phyloP scores from a whole-genome alignment of 495 filamentous ascomycete species.

The Bacidia gigantensis region DNA sequence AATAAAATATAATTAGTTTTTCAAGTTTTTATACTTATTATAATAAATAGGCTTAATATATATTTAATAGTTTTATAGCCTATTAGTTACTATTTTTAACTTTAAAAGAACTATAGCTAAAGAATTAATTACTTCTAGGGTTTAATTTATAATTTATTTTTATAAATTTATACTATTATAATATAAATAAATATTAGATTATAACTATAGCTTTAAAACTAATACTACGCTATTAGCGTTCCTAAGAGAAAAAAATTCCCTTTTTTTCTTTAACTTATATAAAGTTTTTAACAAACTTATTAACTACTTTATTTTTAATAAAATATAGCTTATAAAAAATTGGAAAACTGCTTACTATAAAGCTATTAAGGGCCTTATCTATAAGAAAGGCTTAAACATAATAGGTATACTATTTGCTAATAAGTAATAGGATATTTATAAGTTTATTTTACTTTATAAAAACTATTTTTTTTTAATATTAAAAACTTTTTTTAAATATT shows the following conservation, averaged over 20 bases:
- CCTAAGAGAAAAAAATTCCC: not conserved
- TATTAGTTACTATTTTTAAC: not conserved
- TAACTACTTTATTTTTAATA: not conserved
- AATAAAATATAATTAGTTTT: not conserved
- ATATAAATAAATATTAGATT: not conserved
- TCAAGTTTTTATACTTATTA: too few relatives aligned
- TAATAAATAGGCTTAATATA: not conserved
- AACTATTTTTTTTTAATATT: not conserved
- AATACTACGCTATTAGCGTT: not conserved
- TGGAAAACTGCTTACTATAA: not conserved
- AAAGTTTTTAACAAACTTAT: not conserved
- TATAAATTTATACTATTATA: not conserved
- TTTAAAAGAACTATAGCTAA: not conserved
- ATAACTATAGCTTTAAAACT: not conserved
- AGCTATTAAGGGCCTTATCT: not conserved
- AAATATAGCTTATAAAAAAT: not conserved
- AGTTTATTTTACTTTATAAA: not conserved
- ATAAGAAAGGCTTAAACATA: not conserved
- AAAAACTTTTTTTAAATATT: not conserved
- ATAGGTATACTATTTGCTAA: not conserved
- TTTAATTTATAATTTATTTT: not conserved
- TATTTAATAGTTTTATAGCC: not conserved
- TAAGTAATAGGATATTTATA: not conserved
- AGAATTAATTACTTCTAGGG: not conserved
- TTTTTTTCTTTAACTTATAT: not conserved